A percentile compares a stretch with the other conserved stretches of the same genome.
Conservation (phyloP, 257 asterid species). For the Primulina eburnea region DNA sequence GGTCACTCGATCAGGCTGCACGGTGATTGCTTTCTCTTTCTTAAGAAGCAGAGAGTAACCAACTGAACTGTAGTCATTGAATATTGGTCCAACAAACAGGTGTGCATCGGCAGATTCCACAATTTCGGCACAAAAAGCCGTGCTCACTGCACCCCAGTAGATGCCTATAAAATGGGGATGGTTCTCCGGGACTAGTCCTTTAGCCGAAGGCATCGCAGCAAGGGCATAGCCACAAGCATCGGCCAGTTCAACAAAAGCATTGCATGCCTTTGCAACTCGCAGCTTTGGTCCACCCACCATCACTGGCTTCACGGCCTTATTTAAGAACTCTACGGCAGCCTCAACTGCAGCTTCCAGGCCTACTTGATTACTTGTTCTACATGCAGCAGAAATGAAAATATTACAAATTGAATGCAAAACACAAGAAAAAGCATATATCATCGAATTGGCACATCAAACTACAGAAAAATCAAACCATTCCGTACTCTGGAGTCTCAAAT, state of each 20-base stretch:
- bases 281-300: constrained; percentile 82
- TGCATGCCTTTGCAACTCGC: constrained; percentile 62
- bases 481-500: not conserved
- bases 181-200: constrained; percentile 72
- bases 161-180: constrained; percentile 82
- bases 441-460: not conserved
- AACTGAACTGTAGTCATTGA: constrained; percentile 77
- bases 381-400: not conserved
- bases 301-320: constrained; percentile 84
- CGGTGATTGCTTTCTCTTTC: constrained; percentile 71
- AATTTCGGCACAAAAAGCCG: constrained; percentile 74
- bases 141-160: constrained; percentile 88
- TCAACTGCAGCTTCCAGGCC: constrained; percentile 81
- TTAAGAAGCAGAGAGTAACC: constrained; percentile 80
- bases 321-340: constrained; percentile 64
- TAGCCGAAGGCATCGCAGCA: constrained; percentile 76
- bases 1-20: constrained; percentile 71
- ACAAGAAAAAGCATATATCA: not conserved
- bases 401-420: not conserved
- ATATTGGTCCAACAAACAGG: constrained; percentile 74
- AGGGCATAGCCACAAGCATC: constrained; percentile 59
- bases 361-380: constrained; percentile 58
- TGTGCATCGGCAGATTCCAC: constrained; percentile 86
- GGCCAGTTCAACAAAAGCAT: constrained; percentile 60
- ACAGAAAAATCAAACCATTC: not conserved